Base-by-base conservation (phyloP, 306 rosid genomes). In the Prunus davidiana region DNA sequence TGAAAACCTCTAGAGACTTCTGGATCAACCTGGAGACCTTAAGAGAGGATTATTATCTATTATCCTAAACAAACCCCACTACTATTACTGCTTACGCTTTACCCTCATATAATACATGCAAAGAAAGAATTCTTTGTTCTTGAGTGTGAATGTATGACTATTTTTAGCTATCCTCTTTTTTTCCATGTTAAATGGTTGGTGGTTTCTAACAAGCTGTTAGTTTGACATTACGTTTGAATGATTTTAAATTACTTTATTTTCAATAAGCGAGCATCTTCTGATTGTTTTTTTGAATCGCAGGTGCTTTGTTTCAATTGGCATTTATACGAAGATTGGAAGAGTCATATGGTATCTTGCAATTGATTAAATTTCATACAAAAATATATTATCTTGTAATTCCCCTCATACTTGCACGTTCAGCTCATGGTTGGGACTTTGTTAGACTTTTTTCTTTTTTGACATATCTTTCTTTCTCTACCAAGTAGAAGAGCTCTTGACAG, bases 271-370 rank as follows among this genome's bases (percentile, higher is more conserved):
- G 52, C 4, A 49, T 58, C 20, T 50, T 63, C 2, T 14, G 47
- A 45, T 24, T 61, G 6, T 12, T 64, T 74, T 18, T 55, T 57
- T 64, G 61, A 30, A 79, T 81, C 76, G 73, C 89, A 95, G 98
- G 98, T 76, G 97, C 98, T 80, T 88, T 92, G 84, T 87, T 91
- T 74, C 98, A 95, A 76, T 78, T 95, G 87, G 97, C 97, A 51
- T 88, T 95, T 81, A 86, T 95, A 73, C 82, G 97, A 34, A 92
- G 77, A 80, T 85, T 95, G 83, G 98, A 95, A 77, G 96, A 89
- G 25, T 92, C 98, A 55, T 84, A 90, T 38, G 95, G 98, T 94
- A 91, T 66, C 67, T 76, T 46, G 16, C 25, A 15, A 7, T 41
- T 64, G 50, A 4, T 13, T 13, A 11, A 52, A 45, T 50, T 76